Percentiles rank a stretch among this genome's conserved stretches.
phyloP scores from a whole-genome alignment of 1,284 basidiomycete species.

The Ustilago xerochloae region DNA sequence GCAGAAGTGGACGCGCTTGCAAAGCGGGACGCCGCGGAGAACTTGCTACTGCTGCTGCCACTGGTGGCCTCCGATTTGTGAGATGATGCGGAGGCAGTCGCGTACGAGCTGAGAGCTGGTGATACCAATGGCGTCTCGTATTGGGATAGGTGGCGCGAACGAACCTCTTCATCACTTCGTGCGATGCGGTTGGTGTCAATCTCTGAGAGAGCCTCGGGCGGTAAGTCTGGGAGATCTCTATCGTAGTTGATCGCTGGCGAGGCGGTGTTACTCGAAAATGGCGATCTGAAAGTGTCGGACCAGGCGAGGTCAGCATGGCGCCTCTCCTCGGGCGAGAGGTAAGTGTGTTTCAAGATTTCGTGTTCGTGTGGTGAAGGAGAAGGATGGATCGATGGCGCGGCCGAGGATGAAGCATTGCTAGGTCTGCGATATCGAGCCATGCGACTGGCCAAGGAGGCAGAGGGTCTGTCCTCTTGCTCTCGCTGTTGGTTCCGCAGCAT shows the following conservation, averaged over 20 bases:
- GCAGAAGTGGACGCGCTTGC: conserved; percentile 43
- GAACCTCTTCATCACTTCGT: conserved; percentile 35
- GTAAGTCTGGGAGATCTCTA: conserved; percentile 32
- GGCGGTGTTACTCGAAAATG: conserved; percentile 15
- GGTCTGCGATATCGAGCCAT: conserved; percentile 29
- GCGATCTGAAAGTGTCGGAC: conserved; percentile 26
- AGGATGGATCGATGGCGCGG: not conserved
- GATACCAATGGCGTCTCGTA: conserved; percentile 6
- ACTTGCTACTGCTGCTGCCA: not conserved
- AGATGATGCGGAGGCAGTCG: not conserved
- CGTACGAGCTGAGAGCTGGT: not conserved
- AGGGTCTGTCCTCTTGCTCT: conserved; percentile 11
- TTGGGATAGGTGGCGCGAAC: conserved; percentile 29
- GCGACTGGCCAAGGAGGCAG: conserved; percentile 14
- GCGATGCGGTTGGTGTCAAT: conserved; percentile 11
- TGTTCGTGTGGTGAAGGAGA: conserved; percentile 14
- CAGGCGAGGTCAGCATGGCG: conserved; percentile 17
- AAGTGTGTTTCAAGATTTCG: conserved; percentile 14
- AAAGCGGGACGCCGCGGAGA: conserved; percentile 30
- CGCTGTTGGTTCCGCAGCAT: conserved; percentile 18
- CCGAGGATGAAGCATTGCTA: conserved; percentile 10
- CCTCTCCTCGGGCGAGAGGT: conserved; percentile 32
- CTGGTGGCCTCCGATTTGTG: conserved; percentile 3
- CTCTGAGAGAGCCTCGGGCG: conserved; percentile 32
- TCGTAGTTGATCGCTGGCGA: conserved; percentile 40